Conservation (phyloP, 352 stramenopile genomes). For the Phytopythium vexans region DNA sequence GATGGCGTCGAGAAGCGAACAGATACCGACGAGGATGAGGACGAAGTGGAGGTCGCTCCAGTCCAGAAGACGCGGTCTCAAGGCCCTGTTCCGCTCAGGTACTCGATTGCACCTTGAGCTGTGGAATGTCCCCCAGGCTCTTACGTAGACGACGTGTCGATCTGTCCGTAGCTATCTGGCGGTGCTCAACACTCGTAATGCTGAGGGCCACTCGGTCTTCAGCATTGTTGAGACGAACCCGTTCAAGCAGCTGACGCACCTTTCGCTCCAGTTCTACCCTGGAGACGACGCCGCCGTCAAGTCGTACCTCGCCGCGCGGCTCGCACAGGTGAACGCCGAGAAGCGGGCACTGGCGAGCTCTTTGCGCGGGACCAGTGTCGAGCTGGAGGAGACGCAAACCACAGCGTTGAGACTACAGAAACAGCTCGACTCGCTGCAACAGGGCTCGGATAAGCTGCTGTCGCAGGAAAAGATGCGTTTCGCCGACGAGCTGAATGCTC, state of each 20-base stretch:
- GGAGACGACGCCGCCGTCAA: constrained; percentile 90
- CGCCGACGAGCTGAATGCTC: constrained; percentile 54
- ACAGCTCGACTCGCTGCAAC: constrained; percentile 43
- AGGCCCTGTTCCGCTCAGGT: constrained; percentile 73
- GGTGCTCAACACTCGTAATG: constrained; percentile 73
- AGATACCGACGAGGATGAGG: constrained; percentile 2
- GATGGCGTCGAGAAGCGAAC: constrained; percentile 10
- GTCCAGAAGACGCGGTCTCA: constrained; percentile 46
- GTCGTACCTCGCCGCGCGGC: constrained; percentile 83
- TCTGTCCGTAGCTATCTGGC: constrained; percentile 61
- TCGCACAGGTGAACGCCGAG: constrained; percentile 78
- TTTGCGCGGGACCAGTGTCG: constrained; percentile 41
- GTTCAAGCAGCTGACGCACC: constrained; percentile 94
- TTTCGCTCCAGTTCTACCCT: constrained; percentile 85
- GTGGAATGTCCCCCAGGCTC: not conserved
- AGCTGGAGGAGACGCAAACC: constrained; percentile 17
- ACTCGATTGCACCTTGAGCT: constrained; percentile 1
- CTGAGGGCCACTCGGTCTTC: constrained; percentile 72
- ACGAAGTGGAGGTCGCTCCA: constrained; percentile 6
- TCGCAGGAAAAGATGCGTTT: constrained; percentile 66
- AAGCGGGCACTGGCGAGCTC: constrained; percentile 32
- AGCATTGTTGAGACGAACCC: constrained; percentile 93
- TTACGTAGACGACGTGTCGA: constrained; percentile 1
- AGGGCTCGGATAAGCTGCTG: constrained; percentile 57
- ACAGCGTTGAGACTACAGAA: constrained; percentile 46